These are phyloP conservation scores for Cryomyces minteri DNA, from an alignment of 495 filamentous ascomycete species.

Conservation along the genomic window DNA sequence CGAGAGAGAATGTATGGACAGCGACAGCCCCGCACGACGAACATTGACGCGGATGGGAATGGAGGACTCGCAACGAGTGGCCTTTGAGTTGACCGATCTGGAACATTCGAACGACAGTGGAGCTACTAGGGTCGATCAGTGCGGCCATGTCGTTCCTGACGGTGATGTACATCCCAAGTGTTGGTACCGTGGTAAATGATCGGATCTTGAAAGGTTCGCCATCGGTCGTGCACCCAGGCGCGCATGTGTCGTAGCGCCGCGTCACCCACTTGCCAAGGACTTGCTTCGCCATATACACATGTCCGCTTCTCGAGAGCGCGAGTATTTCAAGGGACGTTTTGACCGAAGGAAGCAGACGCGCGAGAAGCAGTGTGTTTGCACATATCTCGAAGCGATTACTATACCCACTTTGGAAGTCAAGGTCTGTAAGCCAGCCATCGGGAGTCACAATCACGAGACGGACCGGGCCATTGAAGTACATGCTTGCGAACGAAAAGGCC, in stretches of 20 bases:
- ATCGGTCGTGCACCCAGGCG: constrained; percentile 6
- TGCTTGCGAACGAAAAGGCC: constrained; percentile 34
- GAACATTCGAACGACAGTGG: constrained; percentile 34
- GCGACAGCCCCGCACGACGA: constrained; percentile 6
- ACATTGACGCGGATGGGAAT: constrained; percentile 10
- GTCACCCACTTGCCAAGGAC: constrained; percentile 16
- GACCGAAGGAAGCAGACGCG: neutral
- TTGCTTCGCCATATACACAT: constrained; percentile 26
- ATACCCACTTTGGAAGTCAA: constrained; percentile 15
- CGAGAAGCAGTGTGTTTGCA: neutral
- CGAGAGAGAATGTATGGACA: constrained; percentile 14
- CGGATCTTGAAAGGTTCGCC: constrained; percentile 12
- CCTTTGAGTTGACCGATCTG: constrained; percentile 32
- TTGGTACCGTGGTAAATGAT: constrained; percentile 21
- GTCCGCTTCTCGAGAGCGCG: constrained; percentile 19
- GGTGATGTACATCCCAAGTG: constrained; percentile 30
- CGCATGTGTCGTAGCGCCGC: constrained; percentile 14
- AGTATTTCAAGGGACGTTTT: constrained; percentile 5
- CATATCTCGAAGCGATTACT: neutral
- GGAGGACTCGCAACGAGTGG: constrained; percentile 13
- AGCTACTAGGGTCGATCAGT: constrained; percentile 31
- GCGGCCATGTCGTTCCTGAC: constrained; percentile 29
- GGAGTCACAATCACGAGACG: constrained; percentile 34
- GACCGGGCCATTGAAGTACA: constrained; percentile 4
- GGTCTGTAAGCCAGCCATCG: constrained; percentile 36